Evolutionary conservation across 306 rosid species (phyloP).

Genomic region (Trifolium subterraneum): DNA sequence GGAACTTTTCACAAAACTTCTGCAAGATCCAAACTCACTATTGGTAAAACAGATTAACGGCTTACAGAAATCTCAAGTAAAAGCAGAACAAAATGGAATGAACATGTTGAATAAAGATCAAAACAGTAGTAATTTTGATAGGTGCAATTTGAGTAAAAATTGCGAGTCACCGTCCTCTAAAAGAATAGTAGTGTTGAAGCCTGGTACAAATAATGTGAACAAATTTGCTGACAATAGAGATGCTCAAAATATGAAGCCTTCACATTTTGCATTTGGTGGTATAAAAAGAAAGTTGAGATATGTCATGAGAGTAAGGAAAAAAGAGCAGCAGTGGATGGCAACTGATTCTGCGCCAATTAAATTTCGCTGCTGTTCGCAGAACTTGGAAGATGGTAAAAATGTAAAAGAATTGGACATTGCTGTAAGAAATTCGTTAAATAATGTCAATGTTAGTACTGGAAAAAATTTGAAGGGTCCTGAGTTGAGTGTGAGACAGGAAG

Average conservation of each 20-base stretch:
- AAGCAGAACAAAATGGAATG: slow-evolving; percentile 42
- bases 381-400: slow-evolving; percentile 46
- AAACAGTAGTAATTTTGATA: slow-evolving; percentile 38
- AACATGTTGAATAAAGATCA: slow-evolving; percentile 41
- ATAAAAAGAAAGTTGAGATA: slow-evolving; percentile 62
- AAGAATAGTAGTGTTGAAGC: slow-evolving; percentile 59
- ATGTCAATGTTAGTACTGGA: slow-evolving; percentile 21
- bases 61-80: slow-evolving; percentile 50
- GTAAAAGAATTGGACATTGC: slow-evolving; percentile 40
- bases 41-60: slow-evolving; percentile 65
- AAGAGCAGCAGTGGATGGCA: slow-evolving; percentile 46
- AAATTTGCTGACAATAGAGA: slow-evolving; percentile 31
- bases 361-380: slow-evolving; percentile 33
- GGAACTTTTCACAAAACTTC: slow-evolving; percentile 67
- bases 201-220: slow-evolving; percentile 42
- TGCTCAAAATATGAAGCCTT: slow-evolving; percentile 34
- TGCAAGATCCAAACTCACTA: slow-evolving; percentile 77
- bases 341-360: slow-evolving; percentile 28
- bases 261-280: slow-evolving; percentile 48
- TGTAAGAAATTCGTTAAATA: slow-evolving; percentile 38
- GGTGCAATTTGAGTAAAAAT: slow-evolving; percentile 36
- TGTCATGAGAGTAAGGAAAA: slow-evolving; percentile 54
- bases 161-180: slow-evolving; percentile 43
- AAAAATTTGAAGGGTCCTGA: slow-evolving; percentile 38
- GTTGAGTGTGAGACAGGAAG: slow-evolving; percentile 45